Percentiles rank a stretch among this genome's conserved stretches.
Conservation (phyloP, 225 moss, liverwort and hornwort species). For the Takakia lepidozioides region DNA sequence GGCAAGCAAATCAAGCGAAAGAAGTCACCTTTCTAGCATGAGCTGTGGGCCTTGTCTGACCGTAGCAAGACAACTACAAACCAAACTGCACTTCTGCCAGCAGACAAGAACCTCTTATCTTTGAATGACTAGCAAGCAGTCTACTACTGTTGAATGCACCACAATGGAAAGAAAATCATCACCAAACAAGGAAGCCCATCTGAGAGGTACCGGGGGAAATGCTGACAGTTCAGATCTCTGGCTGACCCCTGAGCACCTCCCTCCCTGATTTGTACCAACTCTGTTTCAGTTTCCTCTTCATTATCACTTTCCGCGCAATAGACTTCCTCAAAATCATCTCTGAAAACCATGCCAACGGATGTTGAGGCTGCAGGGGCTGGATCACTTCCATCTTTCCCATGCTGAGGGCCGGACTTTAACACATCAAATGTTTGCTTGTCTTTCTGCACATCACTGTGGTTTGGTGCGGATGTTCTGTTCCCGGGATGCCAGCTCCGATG, state of each 20-base stretch:
- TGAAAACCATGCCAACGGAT: constrained; percentile 20
- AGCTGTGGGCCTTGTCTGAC: too few relatives aligned
- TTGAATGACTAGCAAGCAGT: not conserved
- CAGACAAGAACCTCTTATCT: constrained; percentile 1
- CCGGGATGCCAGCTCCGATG: constrained; percentile 61
- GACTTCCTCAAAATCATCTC: constrained; percentile 10
- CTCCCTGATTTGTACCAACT: constrained; percentile 4
- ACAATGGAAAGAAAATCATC: not conserved
- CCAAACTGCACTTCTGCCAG: too few relatives aligned
- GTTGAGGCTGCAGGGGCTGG: too few relatives aligned
- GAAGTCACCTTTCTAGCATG: not conserved
- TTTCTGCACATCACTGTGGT: constrained; percentile 12
- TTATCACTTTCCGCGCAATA: constrained; percentile 5
- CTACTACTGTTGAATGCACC: not conserved
- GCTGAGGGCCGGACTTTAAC: constrained; percentile 23
- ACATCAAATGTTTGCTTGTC: constrained; percentile 26
- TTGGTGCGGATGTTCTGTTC: constrained; percentile 41
- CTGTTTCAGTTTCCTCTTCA: constrained; percentile 10
- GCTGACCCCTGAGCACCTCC: constrained; percentile 11
- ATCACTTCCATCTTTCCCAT: constrained; percentile 17
- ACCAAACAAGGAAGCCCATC: not conserved
- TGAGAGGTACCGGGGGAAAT: constrained; percentile 41
- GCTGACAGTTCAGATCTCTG: constrained; percentile 46
- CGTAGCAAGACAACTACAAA: too few relatives aligned
- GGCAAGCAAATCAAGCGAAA: too few relatives aligned